Base-by-base conservation (phyloP, 106 monocot species). In the Dioscorea zingiberensis region DNA sequence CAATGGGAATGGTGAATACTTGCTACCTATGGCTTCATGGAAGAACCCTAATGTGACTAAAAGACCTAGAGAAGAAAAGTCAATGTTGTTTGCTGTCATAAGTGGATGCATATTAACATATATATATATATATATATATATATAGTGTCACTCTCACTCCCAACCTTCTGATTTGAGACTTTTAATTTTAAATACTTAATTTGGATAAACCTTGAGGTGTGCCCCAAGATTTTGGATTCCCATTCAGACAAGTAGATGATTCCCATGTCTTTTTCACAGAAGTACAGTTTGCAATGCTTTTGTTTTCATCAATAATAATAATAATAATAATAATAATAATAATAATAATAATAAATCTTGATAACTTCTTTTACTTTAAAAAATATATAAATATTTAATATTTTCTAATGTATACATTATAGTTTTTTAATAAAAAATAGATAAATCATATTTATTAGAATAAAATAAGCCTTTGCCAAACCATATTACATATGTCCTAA, bases 161-260 rank as follows among this genome's bases (percentile, higher is more conserved):
- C 65, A 49, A 54, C 65, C 28, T 26, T 27, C 27, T 66, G 65
- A 53, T 44, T 26, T 65, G 51, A 65, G 48, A 51, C 65, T 38
- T 65, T 27, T 8, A 66, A 13, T 38, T 65, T 27, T 8, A 66
- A 13, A 53, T 66, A n/a, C 26, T 66, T 53, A 53, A 28, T 51
- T 66, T 51, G 51, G n/a, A 53, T 29, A 29, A 53, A 11, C 49
- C 17, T 51, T 27, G 22, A 0, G 25, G 65, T 2, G 9, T 21
- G 65, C 19, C 65, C 51, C 2, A 27, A 11, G 22, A 56, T 19
- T 12, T 21, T 22, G 23, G 23, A 11, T 53, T 53, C 27, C 65
- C 49, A 66, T 49, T 51, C 51, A 27, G 51, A 26, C 15, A 48
- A 19, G 48, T 13, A 18, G 65, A 47, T 29, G 17, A 51, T 38